Evolutionary conservation across 345 rosid species (phyloP).

Genomic region (Punica granatum): DNA sequence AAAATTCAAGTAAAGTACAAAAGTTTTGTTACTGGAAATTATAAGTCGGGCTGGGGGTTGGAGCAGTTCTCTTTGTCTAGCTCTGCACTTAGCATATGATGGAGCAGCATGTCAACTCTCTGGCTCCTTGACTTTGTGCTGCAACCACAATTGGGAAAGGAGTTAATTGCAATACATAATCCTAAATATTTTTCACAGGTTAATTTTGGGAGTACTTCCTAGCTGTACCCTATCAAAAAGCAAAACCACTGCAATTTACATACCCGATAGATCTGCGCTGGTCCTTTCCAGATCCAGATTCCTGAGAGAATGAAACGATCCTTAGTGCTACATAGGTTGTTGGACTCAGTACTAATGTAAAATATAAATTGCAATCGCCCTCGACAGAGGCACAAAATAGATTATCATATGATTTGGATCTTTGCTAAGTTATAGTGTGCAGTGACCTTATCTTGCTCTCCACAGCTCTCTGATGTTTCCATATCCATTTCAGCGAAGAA

Average conservation of each 20-base stretch:
- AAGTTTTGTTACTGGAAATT: background rate
- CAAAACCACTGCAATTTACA: slow-evolving; percentile 11
- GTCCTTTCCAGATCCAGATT: slow-evolving; percentile 30
- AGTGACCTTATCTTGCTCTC: slow-evolving; percentile 46
- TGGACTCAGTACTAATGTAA: background rate
- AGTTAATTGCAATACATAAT: background rate
- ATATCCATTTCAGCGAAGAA: slow-evolving; percentile 94
- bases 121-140: slow-evolving; percentile 86
- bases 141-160: slow-evolving; percentile 15
- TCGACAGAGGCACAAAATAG: background rate
- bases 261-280: slow-evolving; percentile 56
- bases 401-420: background rate
- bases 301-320: slow-evolving; percentile 23
- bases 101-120: slow-evolving; percentile 83
- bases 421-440: background rate
- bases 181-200: background rate
- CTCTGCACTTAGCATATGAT: slow-evolving; percentile 76
- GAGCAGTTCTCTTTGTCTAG: slow-evolving; percentile 27
- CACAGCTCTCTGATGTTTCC: slow-evolving; percentile 48
- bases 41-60: slow-evolving; percentile 10
- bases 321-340: background rate
- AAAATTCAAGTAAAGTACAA: too few relatives aligned
- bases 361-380: background rate
- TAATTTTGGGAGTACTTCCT: background rate
- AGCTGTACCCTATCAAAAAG: background rate